Evolutionary conservation across 345 rosid species (phyloP).

Genomic region (Theobroma cacao): DNA sequence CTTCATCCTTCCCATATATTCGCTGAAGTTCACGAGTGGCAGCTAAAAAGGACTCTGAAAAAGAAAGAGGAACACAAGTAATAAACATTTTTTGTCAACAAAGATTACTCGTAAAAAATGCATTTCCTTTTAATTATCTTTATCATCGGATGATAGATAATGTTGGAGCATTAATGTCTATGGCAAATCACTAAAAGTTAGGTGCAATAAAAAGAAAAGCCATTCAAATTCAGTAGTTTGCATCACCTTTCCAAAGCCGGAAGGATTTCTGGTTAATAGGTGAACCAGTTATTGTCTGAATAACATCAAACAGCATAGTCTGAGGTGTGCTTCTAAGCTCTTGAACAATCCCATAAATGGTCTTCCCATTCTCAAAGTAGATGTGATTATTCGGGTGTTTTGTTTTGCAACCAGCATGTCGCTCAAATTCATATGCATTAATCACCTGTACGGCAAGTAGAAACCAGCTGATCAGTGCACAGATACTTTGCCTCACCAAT

Average conservation of each 20-base stretch:
- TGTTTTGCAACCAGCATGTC: slow-evolving; percentile 64
- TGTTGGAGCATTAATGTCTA: not conserved
- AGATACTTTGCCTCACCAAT: not conserved
- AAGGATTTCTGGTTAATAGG: slow-evolving; percentile 55
- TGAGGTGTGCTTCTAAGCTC: slow-evolving; percentile 60
- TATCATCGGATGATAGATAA: not conserved
- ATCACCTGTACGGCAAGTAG: slow-evolving; percentile 27
- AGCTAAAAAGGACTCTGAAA: slow-evolving; percentile 49
- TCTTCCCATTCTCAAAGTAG: slow-evolving; percentile 61
- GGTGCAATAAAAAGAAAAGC: not conserved
- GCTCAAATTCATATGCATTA: slow-evolving; percentile 59
- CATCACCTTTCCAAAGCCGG: slow-evolving; percentile 58
- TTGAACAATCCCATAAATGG: slow-evolving; percentile 56
- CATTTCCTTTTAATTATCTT: not conserved
- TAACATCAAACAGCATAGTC: slow-evolving; percentile 50
- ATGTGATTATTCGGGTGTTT: slow-evolving; percentile 63
- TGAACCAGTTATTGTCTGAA: slow-evolving; percentile 54
- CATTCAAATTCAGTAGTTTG: not conserved
- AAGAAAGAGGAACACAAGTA: not conserved
- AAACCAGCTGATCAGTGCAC: slow-evolving; percentile 7
- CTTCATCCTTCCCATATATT: slow-evolving; percentile 51
- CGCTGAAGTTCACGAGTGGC: slow-evolving; percentile 64
- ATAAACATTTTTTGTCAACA: not conserved
- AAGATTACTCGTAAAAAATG: not conserved
- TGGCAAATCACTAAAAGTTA: not conserved